A percentile compares a stretch with the other conserved stretches of the same genome.
Conservation (phyloP, 129 eudicot species). For the Heracleum sosnowskyi region DNA sequence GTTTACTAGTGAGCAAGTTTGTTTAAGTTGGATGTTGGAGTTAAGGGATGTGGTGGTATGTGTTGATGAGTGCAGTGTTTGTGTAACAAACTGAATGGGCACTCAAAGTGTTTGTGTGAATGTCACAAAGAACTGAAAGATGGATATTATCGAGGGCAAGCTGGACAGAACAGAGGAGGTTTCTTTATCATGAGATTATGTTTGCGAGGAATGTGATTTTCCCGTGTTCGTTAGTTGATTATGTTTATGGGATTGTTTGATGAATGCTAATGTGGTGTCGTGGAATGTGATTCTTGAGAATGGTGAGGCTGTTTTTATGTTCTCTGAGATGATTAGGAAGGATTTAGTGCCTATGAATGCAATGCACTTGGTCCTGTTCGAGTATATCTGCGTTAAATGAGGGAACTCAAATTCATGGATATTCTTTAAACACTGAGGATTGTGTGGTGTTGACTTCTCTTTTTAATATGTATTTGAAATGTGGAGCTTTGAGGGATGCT, state of each 20-base stretch:
- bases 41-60: too few species aligned
- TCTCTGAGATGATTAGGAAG: conserved; percentile 34
- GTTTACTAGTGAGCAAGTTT: too few species aligned
- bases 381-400: conserved; percentile 30
- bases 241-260: conserved; percentile 83
- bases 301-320: conserved; percentile 49
- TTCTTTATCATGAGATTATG: too few species aligned
- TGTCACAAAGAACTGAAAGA: too few species aligned
- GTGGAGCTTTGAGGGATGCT: conserved; percentile 49
- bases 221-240: conserved; percentile 55
- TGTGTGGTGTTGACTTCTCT: conserved; percentile 55
- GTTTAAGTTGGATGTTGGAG: too few species aligned
- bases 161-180: too few species aligned
- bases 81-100: too few species aligned
- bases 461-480: conserved; percentile 54
- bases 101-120: too few species aligned
- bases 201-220: conserved; percentile 62
- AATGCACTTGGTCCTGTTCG: conserved; percentile 66
- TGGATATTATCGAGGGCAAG: too few species aligned
- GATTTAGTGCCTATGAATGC: conserved; percentile 43
- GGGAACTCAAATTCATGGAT: conserved; percentile 63
- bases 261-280: conserved; percentile 49
- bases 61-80: too few species aligned
- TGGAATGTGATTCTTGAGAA: conserved; percentile 84
- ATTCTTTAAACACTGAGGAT: conserved; percentile 40